phyloP scores from a whole-genome alignment of 1,284 basidiomycete genomes.

The Moesziomyces antarcticus region DNA sequence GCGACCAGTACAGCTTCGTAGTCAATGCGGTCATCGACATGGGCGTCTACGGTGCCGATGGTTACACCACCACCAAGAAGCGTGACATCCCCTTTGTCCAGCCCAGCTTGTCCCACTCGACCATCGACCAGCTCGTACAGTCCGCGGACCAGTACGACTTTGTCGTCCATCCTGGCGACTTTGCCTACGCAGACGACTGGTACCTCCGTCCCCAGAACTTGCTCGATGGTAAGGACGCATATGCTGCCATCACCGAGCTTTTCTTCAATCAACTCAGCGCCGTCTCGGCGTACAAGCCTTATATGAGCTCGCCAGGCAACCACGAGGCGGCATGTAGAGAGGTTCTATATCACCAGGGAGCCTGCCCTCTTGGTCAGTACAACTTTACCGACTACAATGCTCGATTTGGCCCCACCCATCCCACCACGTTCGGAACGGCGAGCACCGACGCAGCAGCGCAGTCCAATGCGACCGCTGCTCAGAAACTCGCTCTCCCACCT shows the following conservation, averaged over 20 bases:
- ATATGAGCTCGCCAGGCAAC: constrained; percentile 52
- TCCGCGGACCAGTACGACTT: constrained; percentile 39
- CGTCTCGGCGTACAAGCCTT: constrained; percentile 62
- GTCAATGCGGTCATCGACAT: constrained; percentile 67
- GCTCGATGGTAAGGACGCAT: constrained; percentile 34
- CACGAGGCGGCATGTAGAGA: constrained; percentile 47
- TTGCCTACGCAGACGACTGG: constrained; percentile 68
- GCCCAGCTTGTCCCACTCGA: constrained; percentile 36
- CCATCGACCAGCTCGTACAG: constrained; percentile 36
- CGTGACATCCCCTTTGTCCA: constrained; percentile 34
- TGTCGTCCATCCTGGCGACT: constrained; percentile 64
- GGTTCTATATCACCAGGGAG: neutral
- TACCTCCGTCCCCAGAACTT: constrained; percentile 46
- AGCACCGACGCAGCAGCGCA: constrained; percentile 12
- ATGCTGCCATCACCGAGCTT: constrained; percentile 62
- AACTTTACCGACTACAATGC: constrained; percentile 50
- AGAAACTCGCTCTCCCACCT: constrained; percentile 24
- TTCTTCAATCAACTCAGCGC: constrained; percentile 67
- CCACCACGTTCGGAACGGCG: constrained; percentile 32
- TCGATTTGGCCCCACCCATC: constrained; percentile 44
- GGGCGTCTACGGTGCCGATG: constrained; percentile 67
- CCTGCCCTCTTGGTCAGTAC: constrained; percentile 52
- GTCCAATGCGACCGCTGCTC: constrained; percentile 9
- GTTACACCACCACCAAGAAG: constrained; percentile 58
- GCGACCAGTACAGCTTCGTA: constrained; percentile 48